Evolutionary conservation across 164 flowering plant species (phyloP).

Genomic region (Stephania cephalantha): DNA sequence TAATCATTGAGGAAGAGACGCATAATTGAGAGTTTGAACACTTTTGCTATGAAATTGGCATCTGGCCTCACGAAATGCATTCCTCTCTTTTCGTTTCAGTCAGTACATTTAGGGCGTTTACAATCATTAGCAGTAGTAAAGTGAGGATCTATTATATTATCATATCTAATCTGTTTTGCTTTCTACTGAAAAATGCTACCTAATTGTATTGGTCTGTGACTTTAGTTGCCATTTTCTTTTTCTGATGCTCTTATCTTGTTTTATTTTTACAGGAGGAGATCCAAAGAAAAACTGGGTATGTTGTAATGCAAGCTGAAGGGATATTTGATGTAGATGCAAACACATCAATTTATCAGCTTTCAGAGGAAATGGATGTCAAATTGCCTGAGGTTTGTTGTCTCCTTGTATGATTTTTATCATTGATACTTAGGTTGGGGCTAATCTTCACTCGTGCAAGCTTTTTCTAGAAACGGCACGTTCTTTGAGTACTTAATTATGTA

Average conservation of each 20-base stretch:
- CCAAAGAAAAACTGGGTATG: conserved; percentile 90
- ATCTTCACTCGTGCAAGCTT: background rate
- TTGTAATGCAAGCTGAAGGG: conserved; percentile 95
- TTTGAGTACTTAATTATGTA: background rate
- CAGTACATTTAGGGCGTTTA: no score
- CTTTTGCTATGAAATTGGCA: no score
- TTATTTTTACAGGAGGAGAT: conserved; percentile 75
- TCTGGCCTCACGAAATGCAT: no score
- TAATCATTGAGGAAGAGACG: no score
- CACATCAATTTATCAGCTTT: conserved; percentile 94
- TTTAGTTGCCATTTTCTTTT: background rate
- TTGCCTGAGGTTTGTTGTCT: conserved; percentile 72
- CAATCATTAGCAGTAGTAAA: no score
- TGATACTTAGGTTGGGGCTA: background rate
- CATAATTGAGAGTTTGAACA: no score
- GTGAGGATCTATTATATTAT: background rate
- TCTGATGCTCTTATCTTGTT: background rate
- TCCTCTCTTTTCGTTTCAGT: no score
- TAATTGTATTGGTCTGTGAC: background rate
- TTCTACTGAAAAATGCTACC: background rate
- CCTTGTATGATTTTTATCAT: background rate
- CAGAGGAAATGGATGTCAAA: conserved; percentile 83
- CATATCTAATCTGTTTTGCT: background rate
- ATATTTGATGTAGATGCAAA: conserved; percentile 97
- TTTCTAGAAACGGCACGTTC: background rate